Percentiles rank a stretch among this genome's conserved stretches.
Evolutionary conservation across 2,329 filamentous ascomycete species (phyloP).

Genomic region (Scedosporium apiospermum): DNA sequence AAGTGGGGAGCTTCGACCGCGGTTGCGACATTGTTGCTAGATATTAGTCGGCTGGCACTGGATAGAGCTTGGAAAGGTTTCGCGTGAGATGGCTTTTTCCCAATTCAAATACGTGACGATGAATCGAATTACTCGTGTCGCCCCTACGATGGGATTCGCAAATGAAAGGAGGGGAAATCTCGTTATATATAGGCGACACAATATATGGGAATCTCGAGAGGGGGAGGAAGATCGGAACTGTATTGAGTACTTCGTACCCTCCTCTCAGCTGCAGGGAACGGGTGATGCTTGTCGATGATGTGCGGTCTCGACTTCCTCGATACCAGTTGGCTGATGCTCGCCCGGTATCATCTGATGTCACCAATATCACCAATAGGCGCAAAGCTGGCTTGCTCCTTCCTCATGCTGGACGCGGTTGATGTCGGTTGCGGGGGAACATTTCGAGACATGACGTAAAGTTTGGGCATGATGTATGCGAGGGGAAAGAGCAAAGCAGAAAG

Average conservation of each 20-base stretch:
- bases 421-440: neutral
- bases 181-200: neutral
- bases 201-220: neutral
- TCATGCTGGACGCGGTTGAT: neutral
- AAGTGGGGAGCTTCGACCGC: constrained; percentile 34
- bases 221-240: neutral
- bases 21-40: constrained; percentile 20
- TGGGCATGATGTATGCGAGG: neutral
- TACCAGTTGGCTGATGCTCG: neutral
- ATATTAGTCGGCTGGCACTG: neutral
- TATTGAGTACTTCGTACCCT: neutral
- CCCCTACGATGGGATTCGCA: neutral
- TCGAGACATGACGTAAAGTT: constrained; percentile 1
- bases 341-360: constrained; percentile 6
- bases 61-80: neutral
- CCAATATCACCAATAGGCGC: constrained; percentile 3
- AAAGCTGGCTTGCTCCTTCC: neutral
- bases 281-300: neutral
- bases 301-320: neutral
- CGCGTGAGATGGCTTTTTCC: neutral
- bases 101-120: neutral
- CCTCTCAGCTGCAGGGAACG: neutral
- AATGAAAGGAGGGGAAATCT: neutral
- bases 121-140: neutral
- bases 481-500: neutral